Evolutionary conservation across 2,329 filamentous ascomycete genomes (phyloP), one percentile per base, ranked within the genome.

Genomic region (Fusarium napiforme): DNA sequence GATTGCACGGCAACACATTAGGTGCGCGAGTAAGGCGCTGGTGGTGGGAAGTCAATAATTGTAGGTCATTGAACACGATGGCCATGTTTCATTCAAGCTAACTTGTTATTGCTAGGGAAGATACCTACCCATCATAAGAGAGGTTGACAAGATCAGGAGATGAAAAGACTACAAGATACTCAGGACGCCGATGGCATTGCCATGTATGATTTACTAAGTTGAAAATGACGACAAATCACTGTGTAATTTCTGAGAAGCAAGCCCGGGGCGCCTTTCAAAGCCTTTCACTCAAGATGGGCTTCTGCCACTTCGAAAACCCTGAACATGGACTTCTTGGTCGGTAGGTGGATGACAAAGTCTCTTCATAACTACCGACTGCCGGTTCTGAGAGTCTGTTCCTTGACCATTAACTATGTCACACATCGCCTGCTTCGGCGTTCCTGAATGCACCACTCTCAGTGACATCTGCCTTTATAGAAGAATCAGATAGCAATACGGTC

Each of bases 11-110:
- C 14, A 90, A 90, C 76, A 91, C 90, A 32, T 84, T 93, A 21
- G 96, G 96, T 28, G 94, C 93, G 11, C 90, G 89, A 75, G 84
- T 96, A 55, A 88, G 96, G 77, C 87, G 95, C 74, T 98, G 96
- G 96, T 99, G 96, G 96, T 98, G 94, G 85, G 90, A 89, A 28
- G 93, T 97, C 23, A 98, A 98, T 80, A 94, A 97, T 78, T 98
- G 67, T 70, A 60, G 39, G 55, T 40, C 23, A 30, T 19, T 7
- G 16, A 28, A 53, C 26, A 6, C 23, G 23, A 36, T n/a, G 9
- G 12, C 19, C 23, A 28, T 40, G 12, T 11, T 23, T 30, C 16
- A 6, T 34, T 39, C n/a, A 18, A 60, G 30, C 67, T 69, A 70
- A 69, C 37, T 53, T 23, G 7, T 26, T 36, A 36, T 15, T 26